Evolutionary conservation across 805 yeast species (phyloP).

Genomic region (Lipomyces spencermartinsiae): DNA sequence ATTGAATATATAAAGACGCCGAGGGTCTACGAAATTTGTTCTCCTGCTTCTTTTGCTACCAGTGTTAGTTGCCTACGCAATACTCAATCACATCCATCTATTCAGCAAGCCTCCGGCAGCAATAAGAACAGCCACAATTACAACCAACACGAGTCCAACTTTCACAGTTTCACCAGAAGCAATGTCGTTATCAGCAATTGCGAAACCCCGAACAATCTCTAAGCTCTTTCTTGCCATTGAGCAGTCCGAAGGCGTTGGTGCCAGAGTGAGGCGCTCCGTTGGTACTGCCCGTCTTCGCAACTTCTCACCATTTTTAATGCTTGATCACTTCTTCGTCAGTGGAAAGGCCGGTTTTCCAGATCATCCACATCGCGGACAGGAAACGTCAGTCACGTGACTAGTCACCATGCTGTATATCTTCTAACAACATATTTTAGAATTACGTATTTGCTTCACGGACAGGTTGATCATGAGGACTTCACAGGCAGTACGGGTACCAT

Average conservation of each 20-base stretch:
- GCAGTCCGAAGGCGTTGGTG: slow-evolving; percentile 89
- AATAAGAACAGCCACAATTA: slow-evolving; percentile 5
- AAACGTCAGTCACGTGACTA: too few species aligned
- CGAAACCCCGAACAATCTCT: slow-evolving; percentile 52
- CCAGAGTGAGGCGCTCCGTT: slow-evolving; percentile 78
- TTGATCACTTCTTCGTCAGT: slow-evolving; percentile 73
- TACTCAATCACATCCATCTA: slow-evolving; percentile 8
- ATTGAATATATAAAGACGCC: neutral
- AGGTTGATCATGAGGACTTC: slow-evolving; percentile 82
- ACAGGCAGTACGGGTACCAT: slow-evolving; percentile 82
- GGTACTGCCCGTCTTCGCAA: slow-evolving; percentile 72
- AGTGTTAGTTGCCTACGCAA: slow-evolving; percentile 13
- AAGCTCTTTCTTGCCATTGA: slow-evolving; percentile 65
- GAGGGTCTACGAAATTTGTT: slow-evolving; percentile 16
- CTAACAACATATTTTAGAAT: too few species aligned
- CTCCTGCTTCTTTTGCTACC: slow-evolving; percentile 19
- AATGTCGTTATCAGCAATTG: slow-evolving; percentile 23
- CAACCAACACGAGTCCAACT: slow-evolving; percentile 5
- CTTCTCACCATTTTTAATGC: slow-evolving; percentile 80
- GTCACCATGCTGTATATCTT: too few species aligned
- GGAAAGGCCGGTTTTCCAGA: slow-evolving; percentile 79
- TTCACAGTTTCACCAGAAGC: neutral
- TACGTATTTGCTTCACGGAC: slow-evolving; percentile 68
- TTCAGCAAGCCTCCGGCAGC: neutral
- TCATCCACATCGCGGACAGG: slow-evolving; percentile 83